Base-by-base conservation (phyloP, 2,329 filamentous ascomycete genomes). In the Cladophialophora immunda region DNA sequence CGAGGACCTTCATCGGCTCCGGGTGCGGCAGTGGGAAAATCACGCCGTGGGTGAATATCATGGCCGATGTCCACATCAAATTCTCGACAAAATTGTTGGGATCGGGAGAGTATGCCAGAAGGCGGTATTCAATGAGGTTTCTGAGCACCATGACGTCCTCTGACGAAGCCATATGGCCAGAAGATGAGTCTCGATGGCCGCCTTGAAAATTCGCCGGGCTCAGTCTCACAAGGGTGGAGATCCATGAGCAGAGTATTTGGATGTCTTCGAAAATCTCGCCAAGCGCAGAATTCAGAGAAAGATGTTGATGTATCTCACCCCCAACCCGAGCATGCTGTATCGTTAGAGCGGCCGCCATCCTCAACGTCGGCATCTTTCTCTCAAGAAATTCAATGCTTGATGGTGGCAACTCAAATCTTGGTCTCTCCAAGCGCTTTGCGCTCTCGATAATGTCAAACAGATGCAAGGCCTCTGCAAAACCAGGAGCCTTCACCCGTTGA, bases 401-500 rank as follows among this genome's bases (percentile, higher is more conserved):
- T 19, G 11, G 11, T 13, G 60, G 50, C 19, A 62, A 17, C 27
- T 62, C 60, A 47, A 62, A 62, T 32, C 34, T 54, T 2, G 60
- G 60, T 13, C 2, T 27, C 9, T 2, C 15, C 32, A 62, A 19
- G n/a, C 38, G 7, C 52, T 47, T 62, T 25, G 60, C 60, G 25
- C 29, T 27, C 32, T 47, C 50, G 22, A 55, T 41, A 34, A 62
- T 52, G 25, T 55, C 60, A 17, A 62, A 62, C n/a, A 55, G 34
- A 30, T 62, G 60, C 60, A 62, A 56, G 7, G 50, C 47, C 60
- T 55, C 60, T 11, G 47, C 50, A 47, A 62, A 62, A 15, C 60
- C 60, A 13, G 60, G 60, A 7, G 52, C 32, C 15, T 50, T 19
- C 30, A 62, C 45, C 17, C 6, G n/a, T 25, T 22, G 32, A 7